Percentiles rank a stretch among this genome's conserved stretches.
Evolutionary conservation across 2,329 filamentous ascomycete genomes (phyloP).

Genomic region (Clonostachys solani): DNA sequence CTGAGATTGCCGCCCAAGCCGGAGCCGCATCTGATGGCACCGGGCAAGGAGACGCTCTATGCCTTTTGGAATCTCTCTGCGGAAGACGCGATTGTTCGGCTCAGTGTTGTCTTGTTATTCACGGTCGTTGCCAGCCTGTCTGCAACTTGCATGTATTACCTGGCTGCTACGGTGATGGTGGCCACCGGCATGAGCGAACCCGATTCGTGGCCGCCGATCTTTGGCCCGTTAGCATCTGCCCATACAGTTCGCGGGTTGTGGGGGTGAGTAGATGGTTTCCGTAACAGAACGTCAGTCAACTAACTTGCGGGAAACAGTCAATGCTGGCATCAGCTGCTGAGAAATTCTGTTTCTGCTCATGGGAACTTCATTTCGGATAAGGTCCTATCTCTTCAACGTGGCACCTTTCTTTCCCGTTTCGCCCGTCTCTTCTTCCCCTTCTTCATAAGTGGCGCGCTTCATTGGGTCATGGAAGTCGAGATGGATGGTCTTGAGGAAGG

Average conservation of each 20-base stretch:
- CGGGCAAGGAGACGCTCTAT: slow-evolving; percentile 2
- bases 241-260: slow-evolving; percentile 6
- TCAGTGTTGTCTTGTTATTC: neutral
- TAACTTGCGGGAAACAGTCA: too few species aligned
- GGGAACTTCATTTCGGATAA: slow-evolving; percentile 3
- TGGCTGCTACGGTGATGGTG: neutral
- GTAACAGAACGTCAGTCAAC: neutral
- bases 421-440: slow-evolving; percentile 4
- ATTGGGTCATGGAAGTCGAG: slow-evolving; percentile 1
- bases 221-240: neutral
- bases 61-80: neutral
- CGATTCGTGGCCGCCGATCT: slow-evolving; percentile 1
- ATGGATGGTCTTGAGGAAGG: neutral
- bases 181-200: slow-evolving; percentile 1
- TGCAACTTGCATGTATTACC: neutral
- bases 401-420: slow-evolving; percentile 1
- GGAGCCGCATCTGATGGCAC: neutral
- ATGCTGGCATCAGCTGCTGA: slow-evolving; percentile 5
- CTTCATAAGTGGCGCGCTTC: slow-evolving; percentile 1
- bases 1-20: neutral
- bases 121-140: neutral
- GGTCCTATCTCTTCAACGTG: slow-evolving; percentile 1
- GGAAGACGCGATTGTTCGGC: slow-evolving; percentile 5
- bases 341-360: slow-evolving; percentile 2
- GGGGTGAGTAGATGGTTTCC: slow-evolving; percentile 1